Evolutionary conservation across 2,329 filamentous ascomycete genomes (phyloP), one percentile per base, ranked within the genome.

Genomic region (Gyromitra esculenta): DNA sequence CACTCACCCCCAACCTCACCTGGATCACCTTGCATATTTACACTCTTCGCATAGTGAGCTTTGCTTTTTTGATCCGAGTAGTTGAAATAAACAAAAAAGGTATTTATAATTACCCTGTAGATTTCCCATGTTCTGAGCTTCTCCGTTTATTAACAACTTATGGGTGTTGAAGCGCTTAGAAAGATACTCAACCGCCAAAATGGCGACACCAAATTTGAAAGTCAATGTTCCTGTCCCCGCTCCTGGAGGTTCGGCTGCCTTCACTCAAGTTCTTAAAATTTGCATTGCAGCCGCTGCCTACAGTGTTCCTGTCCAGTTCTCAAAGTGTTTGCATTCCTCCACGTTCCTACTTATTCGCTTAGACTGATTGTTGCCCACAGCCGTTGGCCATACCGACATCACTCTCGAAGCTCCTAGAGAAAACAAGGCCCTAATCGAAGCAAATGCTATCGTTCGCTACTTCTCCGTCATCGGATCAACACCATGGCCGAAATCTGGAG

Each of bases 371-470:
- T 75, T 66, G 25, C 43, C 70, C n/a, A 63, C 57, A 80, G 80
- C 76, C 15, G 73, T 78, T 50, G 78, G 79, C 8, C 69, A 79
- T 50, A 71, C 73, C 11, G 71, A 56, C 62, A 79, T 81, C 57
- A 78, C 76, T 13, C 73, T 81, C 45, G 80, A 81, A 73, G 52
- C 69, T 41, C 79, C 78, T 15, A 79, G 78, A 21, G 80, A 81
- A 21, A 76, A 79, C 37, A 79, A 81, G 39, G 64, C 35, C 9
- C 73, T 81, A 31, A 76, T 80, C 18, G 80, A 81, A 59, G 78
- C 78, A 59, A 81, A 81, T 77, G 78, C 81, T 37, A 81, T 81
- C 67, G 80, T 81, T 15, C 79, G 81, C 74, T 81, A 79, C 70
- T 77, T 81, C 54, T 74, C 79, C 2, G 65, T 73, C 39, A 70